Evolutionary conservation across 2,329 filamentous ascomycete species (phyloP).

Genomic region (Ophiostoma sp.): DNA sequence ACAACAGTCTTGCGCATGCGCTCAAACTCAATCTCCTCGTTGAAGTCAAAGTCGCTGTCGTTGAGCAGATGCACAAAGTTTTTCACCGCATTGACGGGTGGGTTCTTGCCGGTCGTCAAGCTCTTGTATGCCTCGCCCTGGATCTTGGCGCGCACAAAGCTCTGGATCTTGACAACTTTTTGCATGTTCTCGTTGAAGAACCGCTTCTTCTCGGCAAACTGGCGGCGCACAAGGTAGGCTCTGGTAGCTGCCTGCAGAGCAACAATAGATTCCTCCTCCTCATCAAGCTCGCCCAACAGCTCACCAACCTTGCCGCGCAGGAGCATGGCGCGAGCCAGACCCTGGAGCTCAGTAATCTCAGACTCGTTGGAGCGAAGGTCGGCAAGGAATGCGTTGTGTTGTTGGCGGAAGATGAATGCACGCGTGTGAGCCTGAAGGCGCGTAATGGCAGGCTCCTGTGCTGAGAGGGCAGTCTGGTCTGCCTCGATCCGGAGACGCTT

Average conservation of each 20-base stretch:
- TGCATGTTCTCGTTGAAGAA: slow-evolving; percentile 97
- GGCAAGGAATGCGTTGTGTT: slow-evolving; percentile 58
- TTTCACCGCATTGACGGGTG: slow-evolving; percentile 92
- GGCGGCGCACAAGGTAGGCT: slow-evolving; percentile 66
- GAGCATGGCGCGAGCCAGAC: slow-evolving; percentile 71
- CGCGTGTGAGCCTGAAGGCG: slow-evolving; percentile 63
- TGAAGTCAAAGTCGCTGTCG: slow-evolving; percentile 97
- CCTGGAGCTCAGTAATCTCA: slow-evolving; percentile 66
- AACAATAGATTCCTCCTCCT: slow-evolving; percentile 70
- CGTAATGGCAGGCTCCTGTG: slow-evolving; percentile 52
- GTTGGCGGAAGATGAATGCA: slow-evolving; percentile 59
- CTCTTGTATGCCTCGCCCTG: slow-evolving; percentile 98
- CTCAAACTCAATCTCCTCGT: slow-evolving; percentile 97
- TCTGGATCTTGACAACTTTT: slow-evolving; percentile 97
- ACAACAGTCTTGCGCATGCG: slow-evolving; percentile 91
- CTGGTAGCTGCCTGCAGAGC: slow-evolving; percentile 70
- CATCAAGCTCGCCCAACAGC: slow-evolving; percentile 70
- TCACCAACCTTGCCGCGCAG: slow-evolving; percentile 68
- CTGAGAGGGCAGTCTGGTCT: slow-evolving; percentile 52
- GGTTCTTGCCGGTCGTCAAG: slow-evolving; percentile 91
- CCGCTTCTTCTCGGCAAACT: slow-evolving; percentile 77
- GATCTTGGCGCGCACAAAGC: slow-evolving; percentile 87
- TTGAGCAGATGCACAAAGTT: slow-evolving; percentile 97
- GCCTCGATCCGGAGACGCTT: slow-evolving; percentile 46
- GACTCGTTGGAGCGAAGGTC: slow-evolving; percentile 64